phyloP scores from a whole-genome alignment of 768 basidiomycete species.

The Chiua virens region DNA sequence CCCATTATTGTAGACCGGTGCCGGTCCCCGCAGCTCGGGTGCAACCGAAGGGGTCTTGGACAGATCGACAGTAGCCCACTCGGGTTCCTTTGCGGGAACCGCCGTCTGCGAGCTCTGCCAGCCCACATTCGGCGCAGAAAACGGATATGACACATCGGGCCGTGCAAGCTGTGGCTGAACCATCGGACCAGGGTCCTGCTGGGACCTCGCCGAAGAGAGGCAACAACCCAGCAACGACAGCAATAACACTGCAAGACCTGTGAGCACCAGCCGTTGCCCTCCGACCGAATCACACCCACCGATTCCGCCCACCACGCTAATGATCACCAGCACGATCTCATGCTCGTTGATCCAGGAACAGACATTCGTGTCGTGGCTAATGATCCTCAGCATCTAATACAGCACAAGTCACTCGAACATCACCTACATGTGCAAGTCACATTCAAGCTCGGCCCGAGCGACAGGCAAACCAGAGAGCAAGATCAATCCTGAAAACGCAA shows the following conservation, averaged over 20 bases:
- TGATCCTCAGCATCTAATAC: no score
- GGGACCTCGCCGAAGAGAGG: not conserved
- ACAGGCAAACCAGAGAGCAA: slow-evolving; percentile 10
- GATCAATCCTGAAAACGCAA: not conserved
- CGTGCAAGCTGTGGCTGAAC: not conserved
- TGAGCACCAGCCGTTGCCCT: not conserved
- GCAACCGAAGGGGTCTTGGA: not conserved
- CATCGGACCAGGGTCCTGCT: not conserved
- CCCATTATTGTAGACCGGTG: no score
- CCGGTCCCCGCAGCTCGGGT: no score
- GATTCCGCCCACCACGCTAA: not conserved
- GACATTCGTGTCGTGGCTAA: slow-evolving; percentile 1
- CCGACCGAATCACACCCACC: not conserved
- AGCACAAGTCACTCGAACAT: not conserved
- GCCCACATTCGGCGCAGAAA: not conserved
- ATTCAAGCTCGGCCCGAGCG: slow-evolving; percentile 9
- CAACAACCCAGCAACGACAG: not conserved
- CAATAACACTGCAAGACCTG: slow-evolving; percentile 2
- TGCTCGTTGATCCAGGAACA: slow-evolving; percentile 8
- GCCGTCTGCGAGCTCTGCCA: not conserved
- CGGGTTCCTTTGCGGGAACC: not conserved
- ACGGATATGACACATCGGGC: not conserved
- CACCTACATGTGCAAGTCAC: slow-evolving; percentile 6
- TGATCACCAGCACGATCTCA: not conserved
- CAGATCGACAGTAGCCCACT: slow-evolving; percentile 6